phyloP scores from a whole-genome alignment of 2,329 filamentous ascomycete genomes.

The Fusarium neocosmosporiellum region DNA sequence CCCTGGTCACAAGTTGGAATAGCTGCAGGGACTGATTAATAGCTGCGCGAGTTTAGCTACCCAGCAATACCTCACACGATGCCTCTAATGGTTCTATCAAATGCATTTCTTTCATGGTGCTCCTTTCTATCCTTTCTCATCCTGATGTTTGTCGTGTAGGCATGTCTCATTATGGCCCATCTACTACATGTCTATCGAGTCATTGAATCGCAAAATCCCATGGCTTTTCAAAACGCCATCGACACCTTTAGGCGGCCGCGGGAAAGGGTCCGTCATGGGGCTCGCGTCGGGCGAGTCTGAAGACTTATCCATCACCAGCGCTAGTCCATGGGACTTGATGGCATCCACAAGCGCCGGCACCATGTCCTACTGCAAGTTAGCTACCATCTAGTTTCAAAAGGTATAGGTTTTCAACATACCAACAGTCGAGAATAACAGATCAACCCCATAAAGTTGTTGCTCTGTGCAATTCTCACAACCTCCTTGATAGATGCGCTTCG shows the following conservation, averaged over 20 bases:
- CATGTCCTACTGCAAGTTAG: conserved; percentile 72
- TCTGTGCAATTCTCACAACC: conserved; percentile 89
- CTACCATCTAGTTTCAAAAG: background rate
- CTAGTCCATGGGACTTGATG: conserved; percentile 93
- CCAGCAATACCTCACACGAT: background rate
- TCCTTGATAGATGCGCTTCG: conserved; percentile 92
- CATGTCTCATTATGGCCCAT: conserved; percentile 39
- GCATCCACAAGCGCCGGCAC: conserved; percentile 92
- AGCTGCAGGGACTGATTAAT: background rate
- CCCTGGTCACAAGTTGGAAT: background rate
- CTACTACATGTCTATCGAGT: conserved; percentile 82
- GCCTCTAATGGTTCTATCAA: conserved; percentile 18
- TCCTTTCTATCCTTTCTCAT: conserved; percentile 30
- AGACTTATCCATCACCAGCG: conserved; percentile 89
- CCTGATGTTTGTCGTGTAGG: conserved; percentile 26
- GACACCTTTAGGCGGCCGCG: conserved; percentile 79
- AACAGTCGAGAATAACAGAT: conserved; percentile 89
- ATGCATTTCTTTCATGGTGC: conserved; percentile 2
- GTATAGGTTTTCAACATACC: conserved; percentile 63
- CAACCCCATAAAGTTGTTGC: conserved; percentile 98
- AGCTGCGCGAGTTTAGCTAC: background rate
- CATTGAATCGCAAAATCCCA: conserved; percentile 91
- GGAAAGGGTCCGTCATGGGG: conserved; percentile 62
- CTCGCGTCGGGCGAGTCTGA: conserved; percentile 60
- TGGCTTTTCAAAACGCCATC: conserved; percentile 89